phyloP scores from a whole-genome alignment of 192 early-diverging fungal genomes.

The Phlyctochytrium bullatum region DNA sequence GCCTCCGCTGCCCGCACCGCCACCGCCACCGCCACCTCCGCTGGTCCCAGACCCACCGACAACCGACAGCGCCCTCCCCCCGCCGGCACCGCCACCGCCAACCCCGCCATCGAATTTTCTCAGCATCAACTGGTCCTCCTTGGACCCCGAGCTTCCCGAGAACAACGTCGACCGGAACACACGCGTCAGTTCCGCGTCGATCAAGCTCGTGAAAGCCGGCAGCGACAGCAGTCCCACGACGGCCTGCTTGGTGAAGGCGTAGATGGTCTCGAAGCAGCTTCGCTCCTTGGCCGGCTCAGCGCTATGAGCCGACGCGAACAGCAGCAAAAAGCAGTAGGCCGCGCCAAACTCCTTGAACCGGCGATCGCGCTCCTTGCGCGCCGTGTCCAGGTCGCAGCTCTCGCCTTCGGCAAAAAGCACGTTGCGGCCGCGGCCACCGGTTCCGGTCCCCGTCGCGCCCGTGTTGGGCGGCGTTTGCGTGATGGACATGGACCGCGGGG shows the following conservation, averaged over 20 bases:
- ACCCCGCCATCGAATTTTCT: conserved; percentile 17
- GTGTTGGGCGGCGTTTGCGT: conserved; percentile 2
- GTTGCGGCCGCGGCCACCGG: neutral
- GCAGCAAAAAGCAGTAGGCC: conserved; percentile 51
- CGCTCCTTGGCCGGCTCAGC: conserved; percentile 46
- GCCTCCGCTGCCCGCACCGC: neutral
- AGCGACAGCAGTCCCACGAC: conserved; percentile 19
- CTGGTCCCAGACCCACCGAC: neutral
- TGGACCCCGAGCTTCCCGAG: conserved; percentile 11
- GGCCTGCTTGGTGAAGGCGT: conserved; percentile 42
- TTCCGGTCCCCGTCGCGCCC: neutral
- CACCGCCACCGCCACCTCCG: neutral
- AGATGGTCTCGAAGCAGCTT: conserved; percentile 47
- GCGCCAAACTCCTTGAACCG: conserved; percentile 29
- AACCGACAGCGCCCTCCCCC: neutral
- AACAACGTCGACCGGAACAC: conserved; percentile 47
- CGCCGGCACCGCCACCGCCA: conserved; percentile 11
- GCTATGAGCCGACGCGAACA: conserved; percentile 26
- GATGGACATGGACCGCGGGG: conserved; percentile 9
- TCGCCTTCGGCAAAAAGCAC: conserved; percentile 7
- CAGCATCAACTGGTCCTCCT: conserved; percentile 11
- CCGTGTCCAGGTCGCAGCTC: conserved; percentile 11
- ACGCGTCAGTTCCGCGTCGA: conserved; percentile 42
- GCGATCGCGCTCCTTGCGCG: neutral
- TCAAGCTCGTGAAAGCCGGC: conserved; percentile 18